Conservation (phyloP, 2,329 filamentous ascomycete species). For the Calonectria hawksworthii region DNA sequence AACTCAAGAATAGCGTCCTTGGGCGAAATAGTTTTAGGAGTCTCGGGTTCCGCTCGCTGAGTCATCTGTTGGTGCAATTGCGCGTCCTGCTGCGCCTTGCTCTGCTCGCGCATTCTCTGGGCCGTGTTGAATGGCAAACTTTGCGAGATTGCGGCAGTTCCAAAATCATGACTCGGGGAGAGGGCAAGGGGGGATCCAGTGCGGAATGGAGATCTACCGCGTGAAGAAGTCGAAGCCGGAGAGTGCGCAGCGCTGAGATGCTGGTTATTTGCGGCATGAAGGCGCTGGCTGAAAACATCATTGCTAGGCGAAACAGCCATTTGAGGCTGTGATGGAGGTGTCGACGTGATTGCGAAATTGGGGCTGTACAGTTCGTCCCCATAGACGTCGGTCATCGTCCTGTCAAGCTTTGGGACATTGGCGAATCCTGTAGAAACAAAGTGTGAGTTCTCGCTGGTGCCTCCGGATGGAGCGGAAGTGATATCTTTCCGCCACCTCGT, state of each 20-base stretch:
- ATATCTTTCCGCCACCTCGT: constrained; percentile 70
- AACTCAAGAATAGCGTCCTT: constrained; percentile 93
- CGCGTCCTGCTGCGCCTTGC: constrained; percentile 72
- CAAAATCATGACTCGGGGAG: constrained; percentile 59
- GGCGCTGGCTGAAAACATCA: constrained; percentile 78
- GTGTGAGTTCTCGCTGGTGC: constrained; percentile 67
- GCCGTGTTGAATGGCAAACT: constrained; percentile 63
- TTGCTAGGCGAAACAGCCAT: constrained; percentile 64
- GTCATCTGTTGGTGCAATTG: constrained; percentile 58
- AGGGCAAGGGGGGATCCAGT: constrained; percentile 75
- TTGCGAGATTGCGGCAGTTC: constrained; percentile 30
- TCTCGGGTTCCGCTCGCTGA: constrained; percentile 59
- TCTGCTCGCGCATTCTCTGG: constrained; percentile 72
- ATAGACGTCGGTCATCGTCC: constrained; percentile 89
- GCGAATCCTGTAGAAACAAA: constrained; percentile 61
- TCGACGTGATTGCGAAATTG: constrained; percentile 70
- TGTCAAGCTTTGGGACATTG: constrained; percentile 81
- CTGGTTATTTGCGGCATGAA: constrained; percentile 84
- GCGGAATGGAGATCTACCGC: constrained; percentile 86
- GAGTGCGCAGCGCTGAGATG: constrained; percentile 73
- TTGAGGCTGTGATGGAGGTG: constrained; percentile 63
- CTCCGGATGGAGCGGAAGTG: constrained; percentile 33
- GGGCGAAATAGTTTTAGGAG: constrained; percentile 91
- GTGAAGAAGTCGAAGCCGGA: constrained; percentile 61
- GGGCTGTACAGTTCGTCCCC: constrained; percentile 89